Percentiles rank a stretch among this genome's conserved stretches.
These are phyloP conservation scores for Nakaseomyces kungkrabaensis DNA, from an alignment of 1,139 yeast genomes.

Conservation along the genomic window DNA sequence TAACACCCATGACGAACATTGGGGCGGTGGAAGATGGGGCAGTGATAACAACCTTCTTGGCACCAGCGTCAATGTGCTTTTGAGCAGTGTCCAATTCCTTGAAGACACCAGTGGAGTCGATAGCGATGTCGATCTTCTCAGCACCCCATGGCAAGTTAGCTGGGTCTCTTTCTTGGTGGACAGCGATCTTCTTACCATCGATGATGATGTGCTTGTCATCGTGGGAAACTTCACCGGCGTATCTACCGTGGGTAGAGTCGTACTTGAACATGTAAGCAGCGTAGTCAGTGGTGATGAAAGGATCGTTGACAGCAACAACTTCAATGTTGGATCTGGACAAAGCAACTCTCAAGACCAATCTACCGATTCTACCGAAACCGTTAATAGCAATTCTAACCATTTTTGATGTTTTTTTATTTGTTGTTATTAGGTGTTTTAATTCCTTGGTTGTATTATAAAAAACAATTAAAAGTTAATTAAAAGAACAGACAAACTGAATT, in stretches of 20 bases:
- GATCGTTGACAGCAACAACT: slow-evolving; percentile 76
- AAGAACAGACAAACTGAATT: neutral
- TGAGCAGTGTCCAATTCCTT: slow-evolving; percentile 68
- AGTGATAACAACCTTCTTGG: slow-evolving; percentile 78
- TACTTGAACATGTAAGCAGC: slow-evolving; percentile 86
- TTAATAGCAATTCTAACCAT: slow-evolving; percentile 64
- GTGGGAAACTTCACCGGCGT: slow-evolving; percentile 56
- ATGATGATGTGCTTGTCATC: slow-evolving; percentile 55
- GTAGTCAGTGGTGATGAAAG: slow-evolving; percentile 72
- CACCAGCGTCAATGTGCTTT: slow-evolving; percentile 81
- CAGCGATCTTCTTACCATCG: slow-evolving; percentile 58
- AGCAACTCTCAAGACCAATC: slow-evolving; percentile 72
- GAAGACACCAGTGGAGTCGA: slow-evolving; percentile 86
- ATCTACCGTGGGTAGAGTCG: slow-evolving; percentile 79
- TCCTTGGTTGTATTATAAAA: slow-evolving; percentile 8
- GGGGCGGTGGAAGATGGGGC: slow-evolving; percentile 85
- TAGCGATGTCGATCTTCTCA: slow-evolving; percentile 63
- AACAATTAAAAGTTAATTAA: slow-evolving; percentile 1
- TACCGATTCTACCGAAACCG: slow-evolving; percentile 90
- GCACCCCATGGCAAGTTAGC: slow-evolving; percentile 76
- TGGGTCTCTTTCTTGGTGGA: slow-evolving; percentile 77
- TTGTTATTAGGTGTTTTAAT: slow-evolving; percentile 8
- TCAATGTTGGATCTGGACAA: slow-evolving; percentile 57
- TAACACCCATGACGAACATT: slow-evolving; percentile 84
- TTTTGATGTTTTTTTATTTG: slow-evolving; percentile 13